Conservation (phyloP, 441 rosid species). For the Raphanus hybrid region DNA sequence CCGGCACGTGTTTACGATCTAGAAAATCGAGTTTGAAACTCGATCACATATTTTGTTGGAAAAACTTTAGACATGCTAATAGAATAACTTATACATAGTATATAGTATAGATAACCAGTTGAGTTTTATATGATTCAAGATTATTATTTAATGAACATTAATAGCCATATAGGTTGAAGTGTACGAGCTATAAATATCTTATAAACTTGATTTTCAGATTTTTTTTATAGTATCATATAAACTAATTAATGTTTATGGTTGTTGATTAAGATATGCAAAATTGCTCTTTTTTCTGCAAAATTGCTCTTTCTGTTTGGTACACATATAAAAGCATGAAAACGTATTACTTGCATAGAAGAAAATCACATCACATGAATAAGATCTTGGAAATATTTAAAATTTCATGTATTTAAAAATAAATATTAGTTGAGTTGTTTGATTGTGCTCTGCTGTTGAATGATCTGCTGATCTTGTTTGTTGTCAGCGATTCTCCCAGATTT, state of each 20-base stretch:
- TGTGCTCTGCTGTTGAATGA: constrained; percentile 23
- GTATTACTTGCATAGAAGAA: not conserved
- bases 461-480: not conserved
- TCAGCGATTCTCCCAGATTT: constrained; percentile 7
- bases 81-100: not conserved
- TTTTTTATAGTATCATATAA: not conserved
- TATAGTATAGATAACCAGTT: not conserved
- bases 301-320: not conserved
- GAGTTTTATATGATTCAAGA: not conserved
- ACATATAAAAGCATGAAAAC: not conserved
- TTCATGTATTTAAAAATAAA: not conserved
- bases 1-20: not conserved
- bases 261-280: not conserved
- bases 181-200: not conserved
- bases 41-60: not conserved
- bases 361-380: not conserved
- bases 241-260: not conserved
- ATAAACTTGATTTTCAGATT: not conserved
- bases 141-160: not conserved
- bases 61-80: not conserved
- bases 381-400: constrained; percentile 5
- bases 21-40: not conserved
- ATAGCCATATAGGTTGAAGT: not conserved
- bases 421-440: not conserved
- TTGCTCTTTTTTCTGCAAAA: not conserved